These are phyloP conservation scores for Ustilago curta DNA, from an alignment of 1,284 basidiomycete species.

Conservation along the genomic window DNA sequence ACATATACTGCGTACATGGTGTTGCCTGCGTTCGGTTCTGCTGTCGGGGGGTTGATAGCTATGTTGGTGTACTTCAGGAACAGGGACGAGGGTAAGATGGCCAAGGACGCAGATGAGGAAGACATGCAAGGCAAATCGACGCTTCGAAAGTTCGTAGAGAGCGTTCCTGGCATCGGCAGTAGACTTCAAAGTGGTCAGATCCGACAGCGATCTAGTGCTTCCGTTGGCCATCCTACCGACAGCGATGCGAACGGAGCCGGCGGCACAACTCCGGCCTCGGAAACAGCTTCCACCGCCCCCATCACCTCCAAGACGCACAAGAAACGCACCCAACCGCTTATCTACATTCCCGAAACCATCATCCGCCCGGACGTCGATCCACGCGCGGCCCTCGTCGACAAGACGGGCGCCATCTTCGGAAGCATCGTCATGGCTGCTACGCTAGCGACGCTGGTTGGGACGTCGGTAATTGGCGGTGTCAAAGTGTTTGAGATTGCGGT, in stretches of 20 bases:
- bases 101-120: constrained; percentile 3
- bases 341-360: constrained; percentile 71
- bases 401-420: constrained; percentile 73
- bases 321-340: constrained; percentile 22
- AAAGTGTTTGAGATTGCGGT: constrained; percentile 79
- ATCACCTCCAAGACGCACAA: constrained; percentile 10
- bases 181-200: constrained; percentile 12
- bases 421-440: constrained; percentile 73
- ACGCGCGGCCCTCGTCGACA: constrained; percentile 72
- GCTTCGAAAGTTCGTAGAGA: constrained; percentile 35
- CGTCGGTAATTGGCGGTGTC: constrained; percentile 73
- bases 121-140: constrained; percentile 13
- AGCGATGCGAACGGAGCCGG: constrained; percentile 1
- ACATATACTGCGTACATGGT: constrained; percentile 67
- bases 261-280: constrained; percentile 17
- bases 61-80: constrained; percentile 63
- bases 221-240: neutral
- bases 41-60: constrained; percentile 44
- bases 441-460: constrained; percentile 75
- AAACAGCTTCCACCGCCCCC: constrained; percentile 17
- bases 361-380: constrained; percentile 72
- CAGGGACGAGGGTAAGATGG: constrained; percentile 10
- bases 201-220: constrained; percentile 25
- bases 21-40: constrained; percentile 58
- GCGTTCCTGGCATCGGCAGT: constrained; percentile 33